Conservation (phyloP, 2,329 filamentous ascomycete genomes). For the Orbilia quercus region DNA sequence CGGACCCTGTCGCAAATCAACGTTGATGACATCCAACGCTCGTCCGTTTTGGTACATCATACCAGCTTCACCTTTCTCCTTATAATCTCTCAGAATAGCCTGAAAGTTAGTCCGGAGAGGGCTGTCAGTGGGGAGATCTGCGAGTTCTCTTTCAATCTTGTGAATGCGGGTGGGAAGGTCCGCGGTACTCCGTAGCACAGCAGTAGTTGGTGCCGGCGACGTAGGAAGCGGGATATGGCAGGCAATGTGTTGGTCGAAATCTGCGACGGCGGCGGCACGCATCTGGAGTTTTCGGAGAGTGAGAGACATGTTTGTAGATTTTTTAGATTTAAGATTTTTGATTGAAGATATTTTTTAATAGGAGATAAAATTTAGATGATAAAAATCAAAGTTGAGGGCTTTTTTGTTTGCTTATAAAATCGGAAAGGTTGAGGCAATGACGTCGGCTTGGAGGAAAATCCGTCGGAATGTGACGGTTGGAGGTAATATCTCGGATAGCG, state of each 20-base stretch:
- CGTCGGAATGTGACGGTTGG: background rate
- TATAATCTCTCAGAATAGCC: constrained; percentile 46
- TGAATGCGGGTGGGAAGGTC: constrained; percentile 44
- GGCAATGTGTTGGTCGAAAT: constrained; percentile 9
- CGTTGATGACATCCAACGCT: constrained; percentile 29
- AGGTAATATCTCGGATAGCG: background rate
- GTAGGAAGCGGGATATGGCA: constrained; percentile 16
- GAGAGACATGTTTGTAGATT: constrained; percentile 39
- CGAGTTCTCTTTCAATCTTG: constrained; percentile 39
- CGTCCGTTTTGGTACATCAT: constrained; percentile 53
- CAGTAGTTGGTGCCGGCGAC: background rate
- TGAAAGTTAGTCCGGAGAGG: constrained; percentile 45
- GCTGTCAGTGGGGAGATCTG: constrained; percentile 35
- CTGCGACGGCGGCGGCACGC: constrained; percentile 16
- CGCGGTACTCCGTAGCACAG: constrained; percentile 2
- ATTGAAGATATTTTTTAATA: background rate
- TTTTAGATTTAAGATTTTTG: constrained; percentile 3
- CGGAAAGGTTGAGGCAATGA: background rate
- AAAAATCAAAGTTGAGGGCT: background rate
- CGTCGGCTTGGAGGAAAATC: background rate
- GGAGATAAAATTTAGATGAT: background rate
- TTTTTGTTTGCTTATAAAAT: too few relatives aligned
- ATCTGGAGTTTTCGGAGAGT: constrained; percentile 46
- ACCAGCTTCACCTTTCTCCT: constrained; percentile 38
- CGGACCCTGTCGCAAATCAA: constrained; percentile 41